These are phyloP conservation scores for Fusarium veterinarium DNA, from an alignment of 2,329 filamentous ascomycete genomes.

Conservation along the genomic window DNA sequence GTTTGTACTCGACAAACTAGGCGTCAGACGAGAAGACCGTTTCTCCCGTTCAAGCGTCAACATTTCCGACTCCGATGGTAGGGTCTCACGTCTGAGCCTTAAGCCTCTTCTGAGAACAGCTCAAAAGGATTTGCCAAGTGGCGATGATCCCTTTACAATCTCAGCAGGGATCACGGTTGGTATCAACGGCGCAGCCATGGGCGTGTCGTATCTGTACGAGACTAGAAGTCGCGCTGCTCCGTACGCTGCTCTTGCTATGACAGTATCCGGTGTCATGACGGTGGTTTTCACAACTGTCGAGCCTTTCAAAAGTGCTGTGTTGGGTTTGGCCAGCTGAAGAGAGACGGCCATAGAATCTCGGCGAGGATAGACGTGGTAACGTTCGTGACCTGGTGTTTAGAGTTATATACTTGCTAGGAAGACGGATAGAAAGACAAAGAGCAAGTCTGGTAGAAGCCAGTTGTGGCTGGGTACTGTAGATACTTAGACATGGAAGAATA, in stretches of 20 bases:
- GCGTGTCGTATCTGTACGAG: constrained; percentile 68
- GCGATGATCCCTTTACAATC: constrained; percentile 53
- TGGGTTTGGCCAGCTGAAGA: constrained; percentile 48
- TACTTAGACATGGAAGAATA: constrained; percentile 15
- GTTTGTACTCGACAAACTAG: constrained; percentile 47
- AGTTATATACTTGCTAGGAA: constrained; percentile 27
- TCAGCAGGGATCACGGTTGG: constrained; percentile 65
- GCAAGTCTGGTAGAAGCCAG: constrained; percentile 10
- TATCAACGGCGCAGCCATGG: constrained; percentile 70
- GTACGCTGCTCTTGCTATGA: constrained; percentile 68
- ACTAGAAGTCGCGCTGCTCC: constrained; percentile 63
- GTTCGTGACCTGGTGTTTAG: constrained; percentile 28
- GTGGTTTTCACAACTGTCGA: constrained; percentile 64
- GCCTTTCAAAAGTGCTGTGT: constrained; percentile 56
- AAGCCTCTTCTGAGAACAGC: constrained; percentile 9
- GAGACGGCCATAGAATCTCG: background rate
- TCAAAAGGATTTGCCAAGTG: constrained; percentile 28
- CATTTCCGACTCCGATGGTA: constrained; percentile 1
- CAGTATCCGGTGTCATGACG: constrained; percentile 66
- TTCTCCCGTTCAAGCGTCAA: background rate
- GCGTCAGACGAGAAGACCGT: constrained; percentile 32
- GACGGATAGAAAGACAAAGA: constrained; percentile 22
- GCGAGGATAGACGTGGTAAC: constrained; percentile 6
- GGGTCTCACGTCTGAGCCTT: background rate
- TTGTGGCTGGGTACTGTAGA: constrained; percentile 22